These are phyloP conservation scores for Penicillium sp. DNA, from an alignment of 2,329 filamentous ascomycete genomes.

Conservation along the genomic window DNA sequence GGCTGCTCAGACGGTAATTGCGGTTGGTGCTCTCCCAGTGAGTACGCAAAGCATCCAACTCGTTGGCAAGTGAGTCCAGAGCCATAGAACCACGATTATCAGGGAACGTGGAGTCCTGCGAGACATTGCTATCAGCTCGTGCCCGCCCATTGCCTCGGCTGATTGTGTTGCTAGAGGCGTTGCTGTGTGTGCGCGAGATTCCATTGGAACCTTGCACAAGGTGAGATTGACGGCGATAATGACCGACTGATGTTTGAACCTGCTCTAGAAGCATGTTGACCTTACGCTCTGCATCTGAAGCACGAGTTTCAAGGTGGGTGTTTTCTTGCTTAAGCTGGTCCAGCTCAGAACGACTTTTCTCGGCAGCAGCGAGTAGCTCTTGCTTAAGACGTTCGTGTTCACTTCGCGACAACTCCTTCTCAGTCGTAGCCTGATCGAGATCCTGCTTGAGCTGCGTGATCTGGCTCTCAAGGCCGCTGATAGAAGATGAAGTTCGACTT, in stretches of 20 bases:
- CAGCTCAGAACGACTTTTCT: conserved; percentile 58
- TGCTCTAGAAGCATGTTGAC: conserved; percentile 89
- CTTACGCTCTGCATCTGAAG: conserved; percentile 81
- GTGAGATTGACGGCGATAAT: conserved; percentile 70
- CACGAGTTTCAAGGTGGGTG: conserved; percentile 67
- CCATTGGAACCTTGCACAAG: conserved; percentile 32
- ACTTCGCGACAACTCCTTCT: conserved; percentile 59
- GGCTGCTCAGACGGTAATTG: conserved; percentile 81
- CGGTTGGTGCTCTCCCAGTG: conserved; percentile 97
- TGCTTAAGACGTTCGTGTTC: conserved; percentile 47
- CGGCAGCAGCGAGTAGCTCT: conserved; percentile 49
- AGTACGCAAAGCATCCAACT: conserved; percentile 78
- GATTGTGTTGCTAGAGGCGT: conserved; percentile 44
- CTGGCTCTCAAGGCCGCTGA: conserved; percentile 61
- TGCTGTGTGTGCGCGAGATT: conserved; percentile 47
- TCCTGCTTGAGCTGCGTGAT: conserved; percentile 61
- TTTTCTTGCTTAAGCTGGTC: conserved; percentile 80
- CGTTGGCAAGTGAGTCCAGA: conserved; percentile 80
- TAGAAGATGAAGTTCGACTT: conserved; percentile 57
- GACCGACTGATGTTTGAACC: conserved; percentile 86
- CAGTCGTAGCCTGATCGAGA: conserved; percentile 54
- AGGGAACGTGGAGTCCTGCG: conserved; percentile 37
- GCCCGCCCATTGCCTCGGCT: conserved; percentile 26
- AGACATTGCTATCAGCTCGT: conserved; percentile 35
- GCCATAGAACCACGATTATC: conserved; percentile 59